phyloP scores from a whole-genome alignment of 768 basidiomycete genomes.

The Phaeotremella fagi region DNA sequence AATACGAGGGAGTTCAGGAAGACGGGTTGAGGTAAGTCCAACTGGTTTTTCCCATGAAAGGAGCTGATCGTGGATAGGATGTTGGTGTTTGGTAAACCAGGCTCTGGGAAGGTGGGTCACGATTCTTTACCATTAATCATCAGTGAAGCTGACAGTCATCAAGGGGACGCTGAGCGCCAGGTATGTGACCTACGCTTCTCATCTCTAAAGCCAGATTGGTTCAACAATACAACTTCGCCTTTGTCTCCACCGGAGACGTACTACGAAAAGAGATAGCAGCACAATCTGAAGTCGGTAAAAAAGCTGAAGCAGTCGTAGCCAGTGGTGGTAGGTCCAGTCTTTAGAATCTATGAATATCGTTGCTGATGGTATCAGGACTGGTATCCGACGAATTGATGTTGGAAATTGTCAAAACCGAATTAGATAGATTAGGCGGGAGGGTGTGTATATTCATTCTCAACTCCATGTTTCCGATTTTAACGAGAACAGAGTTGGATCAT shows the following conservation, averaged over 20 bases:
- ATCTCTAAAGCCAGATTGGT: no score
- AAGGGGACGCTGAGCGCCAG: slow-evolving; percentile 41
- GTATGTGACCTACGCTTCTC: slow-evolving; percentile 5
- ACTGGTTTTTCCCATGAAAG: no score
- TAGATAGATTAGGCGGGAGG: slow-evolving; percentile 45
- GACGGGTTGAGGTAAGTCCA: no score
- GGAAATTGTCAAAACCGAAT: slow-evolving; percentile 43
- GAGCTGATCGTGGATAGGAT: no score
- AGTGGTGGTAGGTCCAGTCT: slow-evolving; percentile 39
- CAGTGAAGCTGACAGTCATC: neutral
- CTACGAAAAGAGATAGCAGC: slow-evolving; percentile 47
- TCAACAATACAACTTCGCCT: slow-evolving; percentile 47
- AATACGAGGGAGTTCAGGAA: slow-evolving; percentile 30
- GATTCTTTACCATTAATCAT: neutral
- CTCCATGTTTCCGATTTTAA: no score
- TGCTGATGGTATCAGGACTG: slow-evolving; percentile 24
- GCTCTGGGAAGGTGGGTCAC: slow-evolving; percentile 41
- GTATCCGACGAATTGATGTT: slow-evolving; percentile 48
- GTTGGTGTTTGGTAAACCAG: slow-evolving; percentile 50
- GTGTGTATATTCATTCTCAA: slow-evolving; percentile 9
- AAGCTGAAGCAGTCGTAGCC: slow-evolving; percentile 45
- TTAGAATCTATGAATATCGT: neutral
- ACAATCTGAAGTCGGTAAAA: slow-evolving; percentile 38
- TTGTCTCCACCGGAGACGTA: slow-evolving; percentile 49
- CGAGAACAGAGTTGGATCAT: slow-evolving; percentile 48